A percentile compares a stretch with the other conserved stretches of the same genome.
phyloP scores from a whole-genome alignment of 345 rosid species.

The Hirschfeldia incana region DNA sequence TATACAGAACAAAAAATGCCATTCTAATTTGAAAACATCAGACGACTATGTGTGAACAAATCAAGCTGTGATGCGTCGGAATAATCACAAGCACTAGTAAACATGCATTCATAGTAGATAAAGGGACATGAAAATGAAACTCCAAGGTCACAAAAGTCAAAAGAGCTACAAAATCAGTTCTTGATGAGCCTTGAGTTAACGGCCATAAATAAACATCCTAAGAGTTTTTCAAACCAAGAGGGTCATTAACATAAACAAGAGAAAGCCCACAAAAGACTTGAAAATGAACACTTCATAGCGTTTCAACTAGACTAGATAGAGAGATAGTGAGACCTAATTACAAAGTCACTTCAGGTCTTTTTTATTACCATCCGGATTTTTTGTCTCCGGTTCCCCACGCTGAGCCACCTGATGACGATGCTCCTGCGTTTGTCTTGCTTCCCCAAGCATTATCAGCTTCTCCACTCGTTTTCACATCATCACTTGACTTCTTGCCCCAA shows the following conservation, averaged over 20 bases:
- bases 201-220: slow-evolving; percentile 1
- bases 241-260: not conserved
- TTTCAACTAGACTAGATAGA: slow-evolving; percentile 2
- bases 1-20: not conserved
- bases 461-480: slow-evolving; percentile 10
- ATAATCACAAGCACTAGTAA: not conserved
- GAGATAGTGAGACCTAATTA: slow-evolving; percentile 14
- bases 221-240: not conserved
- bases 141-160: not conserved
- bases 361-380: slow-evolving; percentile 20
- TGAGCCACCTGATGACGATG: slow-evolving; percentile 21
- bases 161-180: slow-evolving; percentile 12
- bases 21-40: not conserved
- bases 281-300: not conserved
- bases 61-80: not conserved
- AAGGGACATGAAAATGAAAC: not conserved
- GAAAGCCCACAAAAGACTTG: not conserved
- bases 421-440: slow-evolving; percentile 3
- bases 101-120: not conserved
- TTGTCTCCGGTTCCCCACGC: slow-evolving; percentile 23
- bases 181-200: not conserved
- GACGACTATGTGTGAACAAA: not conserved
- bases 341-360: not conserved
- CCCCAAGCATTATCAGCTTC: slow-evolving; percentile 29
- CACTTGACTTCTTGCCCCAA: slow-evolving; percentile 23